phyloP scores from a whole-genome alignment of 2,329 filamentous ascomycete genomes.

The Cordyceps cateniannulata region DNA sequence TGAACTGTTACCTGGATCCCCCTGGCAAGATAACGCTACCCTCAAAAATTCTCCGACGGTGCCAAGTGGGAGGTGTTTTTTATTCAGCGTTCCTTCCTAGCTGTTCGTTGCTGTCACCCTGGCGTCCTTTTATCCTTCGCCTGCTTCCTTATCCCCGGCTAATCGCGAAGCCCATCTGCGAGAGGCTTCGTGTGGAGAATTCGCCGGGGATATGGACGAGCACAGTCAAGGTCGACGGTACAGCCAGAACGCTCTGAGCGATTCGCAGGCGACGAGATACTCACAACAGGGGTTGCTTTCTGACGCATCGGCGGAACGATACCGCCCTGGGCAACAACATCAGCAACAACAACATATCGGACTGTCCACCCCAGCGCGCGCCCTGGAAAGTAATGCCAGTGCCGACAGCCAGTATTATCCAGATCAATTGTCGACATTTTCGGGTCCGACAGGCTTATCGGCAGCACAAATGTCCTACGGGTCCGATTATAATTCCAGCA shows the following conservation, averaged over 20 bases:
- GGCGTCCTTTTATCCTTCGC: slow-evolving; percentile 7
- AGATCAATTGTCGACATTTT: slow-evolving; percentile 45
- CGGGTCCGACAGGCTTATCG: slow-evolving; percentile 49
- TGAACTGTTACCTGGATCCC: background rate
- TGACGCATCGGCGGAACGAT: slow-evolving; percentile 32
- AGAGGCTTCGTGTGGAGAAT: slow-evolving; percentile 2
- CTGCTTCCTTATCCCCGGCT: slow-evolving; percentile 12
- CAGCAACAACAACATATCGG: slow-evolving; percentile 25
- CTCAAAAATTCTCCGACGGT: background rate
- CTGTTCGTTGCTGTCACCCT: background rate
- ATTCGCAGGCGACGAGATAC: slow-evolving; percentile 37
- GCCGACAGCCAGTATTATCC: slow-evolving; percentile 55
- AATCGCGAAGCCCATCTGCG: slow-evolving; percentile 1
- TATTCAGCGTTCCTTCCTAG: slow-evolving; percentile 51
- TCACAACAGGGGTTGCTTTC: slow-evolving; percentile 34
- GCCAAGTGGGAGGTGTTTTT: slow-evolving; percentile 31
- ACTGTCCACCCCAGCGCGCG: slow-evolving; percentile 40
- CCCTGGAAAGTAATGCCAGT: slow-evolving; percentile 47
- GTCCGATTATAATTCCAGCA: slow-evolving; percentile 57
- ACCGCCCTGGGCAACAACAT: slow-evolving; percentile 38
- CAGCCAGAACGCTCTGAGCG: background rate
- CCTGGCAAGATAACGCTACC: background rate
- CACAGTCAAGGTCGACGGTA: background rate
- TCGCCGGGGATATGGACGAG: slow-evolving; percentile 12
- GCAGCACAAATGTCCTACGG: slow-evolving; percentile 50